Base-by-base conservation (phyloP, 352 stramenopile species). In the Globisporangium nunn region DNA sequence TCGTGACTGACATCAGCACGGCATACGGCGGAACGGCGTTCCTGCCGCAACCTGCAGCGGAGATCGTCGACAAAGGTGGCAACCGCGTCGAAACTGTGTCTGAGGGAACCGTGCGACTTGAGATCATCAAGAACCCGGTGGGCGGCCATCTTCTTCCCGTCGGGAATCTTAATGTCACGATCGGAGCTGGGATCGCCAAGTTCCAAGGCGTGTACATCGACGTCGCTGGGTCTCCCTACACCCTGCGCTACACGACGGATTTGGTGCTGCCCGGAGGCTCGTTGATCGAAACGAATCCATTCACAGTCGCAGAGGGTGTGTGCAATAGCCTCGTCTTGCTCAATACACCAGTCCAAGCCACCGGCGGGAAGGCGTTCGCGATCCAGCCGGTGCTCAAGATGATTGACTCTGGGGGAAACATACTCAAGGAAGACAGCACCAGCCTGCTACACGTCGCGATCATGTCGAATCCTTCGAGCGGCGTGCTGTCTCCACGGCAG, bases 381-480 rank as follows among this genome's bases (percentile, higher is more conserved):
- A 71, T 77, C 15, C 85, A 95, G 53, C 85, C 83, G 12, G 79
- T 90, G n/a, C 52, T 93, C 15, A 88, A 81, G 56, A 56, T 95
- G 29, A 72, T 89, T 6, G 83, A 93, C 66, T 80, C 78, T 0
- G 83, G 85, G 46, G 74, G 79, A 12, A 95, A 93, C 52, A 61
- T 62, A 11, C 63, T 91, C 1, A 59, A 78, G n/a, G 75, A 66
- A 2, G 80, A 95, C 50, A 84, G 72, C 49, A 69, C 70, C n/a
- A 93, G 81, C 53, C 65, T 68, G 15, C 60, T 95, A 53, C 59
- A 56, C n/a, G 81, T 88, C 11, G 59, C 59, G 15, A 91, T 93
- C 43, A 74, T 79, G 48, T 77, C 78, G 29, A 94, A 94, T 41
- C 85, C 85, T 1, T 93, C 81, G 5, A 52, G 52, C 11, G 85